Percentiles rank a stretch among this genome's conserved stretches.
phyloP scores from a whole-genome alignment of 306 rosid species.

The Cucumis sativus region DNA sequence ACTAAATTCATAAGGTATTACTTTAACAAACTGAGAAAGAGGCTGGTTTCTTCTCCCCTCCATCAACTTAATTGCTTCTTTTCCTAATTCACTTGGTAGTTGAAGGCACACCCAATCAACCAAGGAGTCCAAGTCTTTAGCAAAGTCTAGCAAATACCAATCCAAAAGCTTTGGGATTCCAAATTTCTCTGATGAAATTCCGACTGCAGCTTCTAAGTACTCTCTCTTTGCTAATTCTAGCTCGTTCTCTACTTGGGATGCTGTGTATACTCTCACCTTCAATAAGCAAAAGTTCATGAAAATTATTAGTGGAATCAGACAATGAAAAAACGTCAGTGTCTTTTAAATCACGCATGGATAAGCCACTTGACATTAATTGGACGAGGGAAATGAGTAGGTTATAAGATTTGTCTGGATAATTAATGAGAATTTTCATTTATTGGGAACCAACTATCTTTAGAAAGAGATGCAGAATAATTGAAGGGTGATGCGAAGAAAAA shows the following conservation, averaged over 20 bases:
- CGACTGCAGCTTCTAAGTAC: slow-evolving; percentile 72
- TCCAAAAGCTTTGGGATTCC: slow-evolving; percentile 69
- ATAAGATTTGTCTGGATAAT: not conserved
- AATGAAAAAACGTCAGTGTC: not conserved
- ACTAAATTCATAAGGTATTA: slow-evolving; percentile 73
- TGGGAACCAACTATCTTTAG: not conserved
- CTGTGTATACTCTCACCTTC: slow-evolving; percentile 89
- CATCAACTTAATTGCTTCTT: slow-evolving; percentile 69
- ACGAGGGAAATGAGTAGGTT: not conserved
- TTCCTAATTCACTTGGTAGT: slow-evolving; percentile 69
- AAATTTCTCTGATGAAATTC: slow-evolving; percentile 52
- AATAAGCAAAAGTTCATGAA: slow-evolving; percentile 17
- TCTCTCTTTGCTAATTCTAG: slow-evolving; percentile 80
- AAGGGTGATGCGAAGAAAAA: not conserved
- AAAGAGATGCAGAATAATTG: not conserved
- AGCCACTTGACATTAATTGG: not conserved
- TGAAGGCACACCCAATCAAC: slow-evolving; percentile 94
- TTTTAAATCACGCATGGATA: not conserved
- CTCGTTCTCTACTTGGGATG: slow-evolving; percentile 73
- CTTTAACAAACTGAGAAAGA: slow-evolving; percentile 59
- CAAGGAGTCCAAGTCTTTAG: slow-evolving; percentile 82
- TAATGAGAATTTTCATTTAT: not conserved
- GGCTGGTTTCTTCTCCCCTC: slow-evolving; percentile 44
- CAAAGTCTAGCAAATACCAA: slow-evolving; percentile 83
- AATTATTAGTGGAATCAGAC: not conserved